Evolutionary conservation across 257 asterid species (phyloP), one percentile per base, ranked within the genome.

Genomic region (Cynanchum wilfordii): DNA sequence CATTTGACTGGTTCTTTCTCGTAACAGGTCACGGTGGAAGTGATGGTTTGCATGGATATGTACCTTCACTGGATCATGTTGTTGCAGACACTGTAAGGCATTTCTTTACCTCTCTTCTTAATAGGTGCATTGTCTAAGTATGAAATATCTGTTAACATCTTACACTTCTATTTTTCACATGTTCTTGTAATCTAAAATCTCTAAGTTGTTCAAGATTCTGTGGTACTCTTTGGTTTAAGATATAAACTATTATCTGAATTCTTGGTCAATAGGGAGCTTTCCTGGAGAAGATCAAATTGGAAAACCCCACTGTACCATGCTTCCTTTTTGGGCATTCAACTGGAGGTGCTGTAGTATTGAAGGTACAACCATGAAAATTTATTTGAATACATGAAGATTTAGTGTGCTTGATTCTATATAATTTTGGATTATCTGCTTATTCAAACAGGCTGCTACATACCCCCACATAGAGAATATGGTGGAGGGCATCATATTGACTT

Each of bases 41-140:
- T 85, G 99, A 95, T 89, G 99, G 99, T 70, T 83, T 95, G 82
- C 99, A 95, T 78, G 99, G 99, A 79, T 95, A 92, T 78, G 99
- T 95, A 67, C 99, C 99, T 72, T 92, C 99, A 59, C 83, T 95
- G 83, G 99, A 95, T 81, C 89, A 95, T 76, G 99, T 95, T 12
- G 98, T 95, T 73, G 90, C 91, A 11, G 99, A 95, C 88, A 92
- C 99, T 45, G 99, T 95, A 86, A 84, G 98, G 10, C 17, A 3
- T 36, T 36, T 36, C 40, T 36, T 36, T 33, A 33, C 40, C 40
- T 36, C 3, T 36, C 40, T 36, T 36, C 40, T 36, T 36, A 36
- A 2, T 36, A 36, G 5, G 40, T 36, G 40, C 40, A 36, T 36
- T 33, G 3, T 33, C 3, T 16, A 60, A 74, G 30, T 50, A 51